These are phyloP conservation scores for Vitis cinerea DNA, from an alignment of 164 flowering plant species.

Conservation along the genomic window DNA sequence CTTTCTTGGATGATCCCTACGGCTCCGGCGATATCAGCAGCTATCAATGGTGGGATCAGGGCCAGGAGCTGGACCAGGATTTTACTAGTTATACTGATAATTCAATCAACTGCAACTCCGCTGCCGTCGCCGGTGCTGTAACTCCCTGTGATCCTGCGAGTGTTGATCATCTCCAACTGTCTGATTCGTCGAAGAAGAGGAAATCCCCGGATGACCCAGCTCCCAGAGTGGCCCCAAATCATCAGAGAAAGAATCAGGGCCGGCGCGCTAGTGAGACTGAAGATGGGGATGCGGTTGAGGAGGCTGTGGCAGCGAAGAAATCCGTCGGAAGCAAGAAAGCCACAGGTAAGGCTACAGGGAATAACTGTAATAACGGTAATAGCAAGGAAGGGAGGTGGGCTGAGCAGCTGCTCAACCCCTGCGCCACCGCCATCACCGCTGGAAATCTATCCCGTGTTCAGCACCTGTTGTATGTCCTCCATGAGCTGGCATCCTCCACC, in stretches of 20 bases:
- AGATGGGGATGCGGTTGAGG: constrained; percentile 22
- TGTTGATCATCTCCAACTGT: constrained; percentile 8
- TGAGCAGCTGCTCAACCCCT: constrained; percentile 76
- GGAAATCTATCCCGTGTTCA: constrained; percentile 56
- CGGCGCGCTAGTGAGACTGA: constrained; percentile 9
- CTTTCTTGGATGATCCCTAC: constrained; percentile 50
- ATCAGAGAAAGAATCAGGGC: constrained; percentile 22
- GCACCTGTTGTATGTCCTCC: constrained; percentile 66
- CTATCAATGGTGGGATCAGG: constrained; percentile 47
- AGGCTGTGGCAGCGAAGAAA: constrained; percentile 26
- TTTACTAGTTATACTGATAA: constrained; percentile 7
- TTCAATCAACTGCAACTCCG: constrained; percentile 19
- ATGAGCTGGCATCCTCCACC: constrained; percentile 59
- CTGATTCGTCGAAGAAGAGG: constrained; percentile 48
- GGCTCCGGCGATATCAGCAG: constrained; percentile 22
- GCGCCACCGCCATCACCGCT: constrained; percentile 58
- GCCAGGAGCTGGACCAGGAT: constrained; percentile 30
- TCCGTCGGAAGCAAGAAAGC: constrained; percentile 31
- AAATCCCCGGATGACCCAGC: constrained; percentile 23
- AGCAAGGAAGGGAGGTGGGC: constrained; percentile 80
- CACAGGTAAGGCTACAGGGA: constrained; percentile 21
- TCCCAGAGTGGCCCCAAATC: constrained; percentile 15
- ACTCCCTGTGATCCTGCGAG: constrained; percentile 3
- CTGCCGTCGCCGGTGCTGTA: background rate
- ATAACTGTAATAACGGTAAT: constrained; percentile 31